Conservation (phyloP, 768 basidiomycete species). For the Termitomyces sp. region DNA sequence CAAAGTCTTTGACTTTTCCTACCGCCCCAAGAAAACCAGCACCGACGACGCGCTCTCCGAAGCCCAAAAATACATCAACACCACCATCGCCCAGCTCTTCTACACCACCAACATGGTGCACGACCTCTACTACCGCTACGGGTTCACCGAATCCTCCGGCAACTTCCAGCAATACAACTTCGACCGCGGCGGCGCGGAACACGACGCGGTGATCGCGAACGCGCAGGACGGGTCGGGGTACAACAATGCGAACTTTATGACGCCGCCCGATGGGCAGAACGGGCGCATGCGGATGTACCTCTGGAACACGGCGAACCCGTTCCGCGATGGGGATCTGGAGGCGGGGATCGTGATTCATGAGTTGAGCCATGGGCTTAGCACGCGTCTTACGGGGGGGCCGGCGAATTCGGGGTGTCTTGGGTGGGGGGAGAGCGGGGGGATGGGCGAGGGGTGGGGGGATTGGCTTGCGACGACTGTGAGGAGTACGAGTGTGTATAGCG, state of each 20-base stretch:
- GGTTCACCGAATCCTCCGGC: conserved; percentile 86
- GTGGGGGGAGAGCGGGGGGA: conserved; percentile 94
- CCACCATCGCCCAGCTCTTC: conserved; percentile 85
- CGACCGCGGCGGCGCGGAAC: conserved; percentile 79
- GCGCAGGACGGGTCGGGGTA: conserved; percentile 94
- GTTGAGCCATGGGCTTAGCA: conserved; percentile 84
- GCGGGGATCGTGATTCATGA: conserved; percentile 97
- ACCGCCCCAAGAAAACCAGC: conserved; percentile 60
- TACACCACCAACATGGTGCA: conserved; percentile 81
- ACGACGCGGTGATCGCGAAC: conserved; percentile 89
- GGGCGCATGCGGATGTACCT: conserved; percentile 95
- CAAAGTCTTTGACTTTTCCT: conserved; percentile 66
- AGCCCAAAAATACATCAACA: conserved; percentile 81
- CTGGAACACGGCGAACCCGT: conserved; percentile 89
- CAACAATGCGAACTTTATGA: conserved; percentile 92
- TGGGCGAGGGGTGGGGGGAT: conserved; percentile 98
- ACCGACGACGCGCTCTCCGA: conserved; percentile 55
- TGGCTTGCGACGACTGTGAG: conserved; percentile 87
- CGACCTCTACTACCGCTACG: conserved; percentile 83
- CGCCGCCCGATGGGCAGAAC: conserved; percentile 78
- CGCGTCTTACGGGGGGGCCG: conserved; percentile 92
- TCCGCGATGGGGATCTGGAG: conserved; percentile 92
- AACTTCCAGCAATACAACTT: conserved; percentile 99
- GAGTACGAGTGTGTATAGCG: conserved; percentile 65
- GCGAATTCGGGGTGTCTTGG: conserved; percentile 90